phyloP scores from a whole-genome alignment of 2,329 filamentous ascomycete genomes.

The Graphilbum ipis-grandicollis region DNA sequence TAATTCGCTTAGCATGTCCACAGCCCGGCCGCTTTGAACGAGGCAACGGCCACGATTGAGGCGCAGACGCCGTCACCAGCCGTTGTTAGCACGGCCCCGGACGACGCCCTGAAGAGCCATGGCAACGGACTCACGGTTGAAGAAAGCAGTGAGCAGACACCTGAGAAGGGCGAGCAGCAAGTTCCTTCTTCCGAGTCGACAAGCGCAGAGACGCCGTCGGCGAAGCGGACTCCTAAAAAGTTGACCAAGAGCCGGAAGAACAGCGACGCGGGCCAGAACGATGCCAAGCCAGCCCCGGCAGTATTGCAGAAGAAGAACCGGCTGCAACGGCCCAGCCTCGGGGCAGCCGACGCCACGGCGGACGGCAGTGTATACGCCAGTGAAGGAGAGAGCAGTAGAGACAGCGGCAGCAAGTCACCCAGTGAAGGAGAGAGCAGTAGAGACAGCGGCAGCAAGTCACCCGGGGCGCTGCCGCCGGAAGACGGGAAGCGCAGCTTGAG shows the following conservation, averaged over 20 bases:
- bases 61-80: background rate
- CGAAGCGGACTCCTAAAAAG: conserved; percentile 22
- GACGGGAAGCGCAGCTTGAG: conserved; percentile 2
- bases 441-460: background rate
- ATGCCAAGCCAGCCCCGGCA: conserved; percentile 1
- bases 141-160: too few species aligned
- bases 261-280: conserved; percentile 13
- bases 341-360: background rate
- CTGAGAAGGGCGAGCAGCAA: conserved; percentile 1
- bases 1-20: too few species aligned
- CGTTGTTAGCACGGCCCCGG: background rate
- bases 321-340: background rate
- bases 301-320: conserved; percentile 7
- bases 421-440: background rate
- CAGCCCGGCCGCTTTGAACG: too few species aligned
- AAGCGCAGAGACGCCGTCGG: background rate
- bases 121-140: too few species aligned
- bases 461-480: background rate
- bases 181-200: too few species aligned
- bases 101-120: too few species aligned
- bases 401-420: background rate
- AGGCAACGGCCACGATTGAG: too few species aligned
- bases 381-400: background rate
- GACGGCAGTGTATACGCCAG: background rate
- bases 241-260: conserved; percentile 22